Conservation (phyloP, 2,329 filamentous ascomycete genomes). For the Ophiognomonia clavigignenti-juglandacearum region DNA sequence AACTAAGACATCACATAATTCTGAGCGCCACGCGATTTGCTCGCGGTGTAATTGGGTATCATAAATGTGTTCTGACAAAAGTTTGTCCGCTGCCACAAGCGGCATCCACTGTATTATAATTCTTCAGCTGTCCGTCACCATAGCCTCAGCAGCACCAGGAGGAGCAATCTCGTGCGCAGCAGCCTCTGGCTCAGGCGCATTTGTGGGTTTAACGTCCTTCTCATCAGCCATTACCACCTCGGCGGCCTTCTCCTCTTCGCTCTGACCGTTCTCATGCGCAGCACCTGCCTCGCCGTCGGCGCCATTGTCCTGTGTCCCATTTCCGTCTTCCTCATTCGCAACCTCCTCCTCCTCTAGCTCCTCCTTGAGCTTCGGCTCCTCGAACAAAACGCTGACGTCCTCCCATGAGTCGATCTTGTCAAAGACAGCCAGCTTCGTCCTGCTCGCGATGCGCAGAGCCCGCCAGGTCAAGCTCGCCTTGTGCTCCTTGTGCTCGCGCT, state of each 20-base stretch:
- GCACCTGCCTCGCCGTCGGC: too few relatives aligned
- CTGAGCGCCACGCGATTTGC: too few relatives aligned
- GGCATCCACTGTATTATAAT: neutral
- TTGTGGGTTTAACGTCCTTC: neutral
- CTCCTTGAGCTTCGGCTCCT: slow-evolving; percentile 33
- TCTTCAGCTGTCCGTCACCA: neutral
- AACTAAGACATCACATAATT: too few relatives aligned
- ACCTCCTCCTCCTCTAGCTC: slow-evolving; percentile 28
- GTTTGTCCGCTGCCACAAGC: neutral
- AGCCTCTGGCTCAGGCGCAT: neutral
- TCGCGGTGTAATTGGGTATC: slow-evolving; percentile 9
- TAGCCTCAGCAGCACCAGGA: neutral
- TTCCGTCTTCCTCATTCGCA: neutral
- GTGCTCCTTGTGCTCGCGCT: slow-evolving; percentile 53
- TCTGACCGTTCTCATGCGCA: neutral
- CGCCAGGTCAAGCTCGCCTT: slow-evolving; percentile 91
- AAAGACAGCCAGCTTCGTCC: slow-evolving; percentile 68
- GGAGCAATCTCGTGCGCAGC: too few relatives aligned
- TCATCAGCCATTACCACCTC: slow-evolving; percentile 1
- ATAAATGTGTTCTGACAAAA: neutral
- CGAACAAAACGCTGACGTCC: slow-evolving; percentile 57
- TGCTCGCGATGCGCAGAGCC: slow-evolving; percentile 74
- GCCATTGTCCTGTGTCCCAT: neutral
- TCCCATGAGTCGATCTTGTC: slow-evolving; percentile 84
- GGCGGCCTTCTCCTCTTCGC: neutral